Evolutionary conservation across 257 asterid genomes (phyloP).

Genomic region (Solanum tarapatanum): DNA sequence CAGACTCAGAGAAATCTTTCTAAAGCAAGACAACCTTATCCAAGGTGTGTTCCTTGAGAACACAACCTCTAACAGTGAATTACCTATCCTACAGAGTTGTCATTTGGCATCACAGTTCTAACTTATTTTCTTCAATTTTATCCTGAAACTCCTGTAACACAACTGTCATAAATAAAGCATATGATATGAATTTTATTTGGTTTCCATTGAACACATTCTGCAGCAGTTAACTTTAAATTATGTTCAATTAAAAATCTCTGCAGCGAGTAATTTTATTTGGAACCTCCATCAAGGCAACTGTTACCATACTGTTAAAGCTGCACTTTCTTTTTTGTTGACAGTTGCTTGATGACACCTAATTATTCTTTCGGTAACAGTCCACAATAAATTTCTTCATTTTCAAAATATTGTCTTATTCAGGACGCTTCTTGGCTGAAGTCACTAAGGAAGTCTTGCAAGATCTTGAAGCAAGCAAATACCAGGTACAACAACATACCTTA

Average conservation of each 20-base stretch:
- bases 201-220: neutral
- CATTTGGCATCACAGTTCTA: neutral
- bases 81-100: neutral
- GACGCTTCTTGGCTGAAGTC: conserved; percentile 85
- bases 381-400: neutral
- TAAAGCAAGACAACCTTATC: conserved; percentile 87
- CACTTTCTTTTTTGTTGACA: neutral
- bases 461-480: conserved; percentile 89
- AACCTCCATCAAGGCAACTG: neutral
- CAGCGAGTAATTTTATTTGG: neutral
- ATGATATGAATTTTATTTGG: neutral
- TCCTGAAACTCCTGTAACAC: neutral
- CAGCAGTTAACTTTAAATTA: neutral
- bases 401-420: conserved; percentile 23
- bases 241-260: neutral
- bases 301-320: neutral
- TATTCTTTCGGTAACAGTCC: neutral
- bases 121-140: neutral
- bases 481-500: conserved; percentile 28
- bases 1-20: conserved; percentile 81
- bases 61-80: neutral
- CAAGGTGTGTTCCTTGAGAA: conserved; percentile 48
- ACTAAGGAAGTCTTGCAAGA: conserved; percentile 77
- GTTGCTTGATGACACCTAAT: neutral
- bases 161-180: neutral